Evolutionary conservation across 2,329 filamentous ascomycete genomes (phyloP).

Genomic region (Fusarium torreyae): DNA sequence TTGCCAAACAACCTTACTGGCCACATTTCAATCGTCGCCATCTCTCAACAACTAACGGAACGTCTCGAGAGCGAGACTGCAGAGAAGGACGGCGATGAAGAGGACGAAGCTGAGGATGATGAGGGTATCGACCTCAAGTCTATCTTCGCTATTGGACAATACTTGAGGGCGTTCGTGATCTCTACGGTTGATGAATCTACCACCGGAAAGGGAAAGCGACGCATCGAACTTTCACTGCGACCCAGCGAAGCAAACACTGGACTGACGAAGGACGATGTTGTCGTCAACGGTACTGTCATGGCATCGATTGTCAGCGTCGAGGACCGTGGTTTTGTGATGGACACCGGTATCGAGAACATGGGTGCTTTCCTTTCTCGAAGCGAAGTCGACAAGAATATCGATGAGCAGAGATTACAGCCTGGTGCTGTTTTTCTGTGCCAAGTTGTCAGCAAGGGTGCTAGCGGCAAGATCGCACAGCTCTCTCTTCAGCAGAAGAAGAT

Average conservation of each 20-base stretch:
- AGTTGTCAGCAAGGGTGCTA: conserved; percentile 80
- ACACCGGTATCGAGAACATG: conserved; percentile 81
- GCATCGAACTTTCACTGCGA: conserved; percentile 88
- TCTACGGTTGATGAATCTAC: conserved; percentile 80
- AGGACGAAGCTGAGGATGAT: conserved; percentile 65
- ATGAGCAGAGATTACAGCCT: conserved; percentile 80
- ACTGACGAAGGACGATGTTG: conserved; percentile 79
- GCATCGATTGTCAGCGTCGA: conserved; percentile 93
- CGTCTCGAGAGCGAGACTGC: conserved; percentile 79
- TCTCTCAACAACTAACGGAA: conserved; percentile 84
- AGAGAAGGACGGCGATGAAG: conserved; percentile 67
- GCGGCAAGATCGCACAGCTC: conserved; percentile 88
- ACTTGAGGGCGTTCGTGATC: conserved; percentile 85
- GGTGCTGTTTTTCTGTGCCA: conserved; percentile 89
- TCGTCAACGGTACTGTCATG: conserved; percentile 84
- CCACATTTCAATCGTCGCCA: conserved; percentile 90
- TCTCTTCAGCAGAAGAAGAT: conserved; percentile 80
- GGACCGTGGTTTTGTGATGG: conserved; percentile 95
- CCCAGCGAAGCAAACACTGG: conserved; percentile 85
- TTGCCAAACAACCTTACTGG: conserved; percentile 94
- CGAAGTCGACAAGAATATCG: conserved; percentile 78
- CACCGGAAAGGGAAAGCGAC: conserved; percentile 77
- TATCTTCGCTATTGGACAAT: conserved; percentile 88
- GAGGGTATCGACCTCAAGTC: conserved; percentile 79
- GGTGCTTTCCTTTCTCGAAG: conserved; percentile 89